These are phyloP conservation scores for Samsoniella hepiali DNA, from an alignment of 2,329 filamentous ascomycete species.

Conservation along the genomic window DNA sequence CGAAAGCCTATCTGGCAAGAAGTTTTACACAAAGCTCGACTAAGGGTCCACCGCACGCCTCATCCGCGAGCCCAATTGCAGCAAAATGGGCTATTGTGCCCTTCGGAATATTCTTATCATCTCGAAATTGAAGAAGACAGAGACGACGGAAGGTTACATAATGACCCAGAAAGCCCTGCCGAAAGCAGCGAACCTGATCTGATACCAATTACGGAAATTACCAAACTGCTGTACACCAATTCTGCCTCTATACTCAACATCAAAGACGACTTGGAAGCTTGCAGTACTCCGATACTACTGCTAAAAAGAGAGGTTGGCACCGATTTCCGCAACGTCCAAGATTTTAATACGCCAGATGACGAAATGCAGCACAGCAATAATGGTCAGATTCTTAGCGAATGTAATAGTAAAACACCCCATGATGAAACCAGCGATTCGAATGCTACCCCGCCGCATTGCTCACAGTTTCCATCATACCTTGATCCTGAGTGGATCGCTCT, in stretches of 20 bases:
- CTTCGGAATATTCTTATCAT: slow-evolving; percentile 66
- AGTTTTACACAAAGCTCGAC: slow-evolving; percentile 85
- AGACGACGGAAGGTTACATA: slow-evolving; percentile 54
- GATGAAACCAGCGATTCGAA: too few species aligned
- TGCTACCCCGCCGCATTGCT: slow-evolving; percentile 29
- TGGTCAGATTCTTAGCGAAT: slow-evolving; percentile 8
- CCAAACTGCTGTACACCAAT: slow-evolving; percentile 91
- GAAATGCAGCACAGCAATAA: background rate
- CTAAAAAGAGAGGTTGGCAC: slow-evolving; percentile 70
- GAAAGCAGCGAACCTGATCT: slow-evolving; percentile 50
- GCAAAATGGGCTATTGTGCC: background rate
- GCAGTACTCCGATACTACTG: slow-evolving; percentile 56
- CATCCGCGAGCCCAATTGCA: background rate
- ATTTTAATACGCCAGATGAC: background rate
- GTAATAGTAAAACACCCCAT: too few species aligned
- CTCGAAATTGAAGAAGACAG: slow-evolving; percentile 80
- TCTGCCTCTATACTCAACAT: slow-evolving; percentile 89
- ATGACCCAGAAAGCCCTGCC: slow-evolving; percentile 33
- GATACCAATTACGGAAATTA: slow-evolving; percentile 59
- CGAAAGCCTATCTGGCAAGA: slow-evolving; percentile 86
- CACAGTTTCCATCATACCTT: slow-evolving; percentile 36
- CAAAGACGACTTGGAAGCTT: slow-evolving; percentile 47
- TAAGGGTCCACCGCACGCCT: slow-evolving; percentile 73
- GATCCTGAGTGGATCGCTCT: slow-evolving; percentile 91
- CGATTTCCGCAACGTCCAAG: slow-evolving; percentile 34